Evolutionary conservation across 2,329 filamentous ascomycete genomes (phyloP).

Genomic region (Dendrostoma leiphaemia): DNA sequence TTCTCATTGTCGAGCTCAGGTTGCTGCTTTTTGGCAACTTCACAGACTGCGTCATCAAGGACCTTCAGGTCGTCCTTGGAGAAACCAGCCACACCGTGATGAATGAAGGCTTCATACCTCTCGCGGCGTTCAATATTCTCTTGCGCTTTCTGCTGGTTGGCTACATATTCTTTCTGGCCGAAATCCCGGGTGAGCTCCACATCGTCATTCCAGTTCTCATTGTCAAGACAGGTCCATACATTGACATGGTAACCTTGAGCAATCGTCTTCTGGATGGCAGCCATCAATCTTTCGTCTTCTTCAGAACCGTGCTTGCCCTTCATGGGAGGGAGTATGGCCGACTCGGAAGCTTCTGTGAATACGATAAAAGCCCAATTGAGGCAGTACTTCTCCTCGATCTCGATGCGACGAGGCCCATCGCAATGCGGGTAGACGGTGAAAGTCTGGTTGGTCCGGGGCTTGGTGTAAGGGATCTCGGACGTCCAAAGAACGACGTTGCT

Average conservation of each 20-base stretch:
- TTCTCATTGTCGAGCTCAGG: no score
- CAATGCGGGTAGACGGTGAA: slow-evolving; percentile 12
- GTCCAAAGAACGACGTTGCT: slow-evolving; percentile 15
- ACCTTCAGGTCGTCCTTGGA: background rate
- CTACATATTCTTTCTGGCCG: background rate
- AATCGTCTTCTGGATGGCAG: background rate
- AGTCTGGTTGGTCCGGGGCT: slow-evolving; percentile 5
- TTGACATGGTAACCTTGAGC: slow-evolving; percentile 9
- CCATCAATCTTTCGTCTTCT: slow-evolving; percentile 2
- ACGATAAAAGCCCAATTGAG: slow-evolving; percentile 16
- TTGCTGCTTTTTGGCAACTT: no score
- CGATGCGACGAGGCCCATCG: background rate
- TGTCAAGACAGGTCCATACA: slow-evolving; percentile 9
- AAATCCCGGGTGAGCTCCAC: background rate
- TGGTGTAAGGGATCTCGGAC: background rate
- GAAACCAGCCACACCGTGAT: slow-evolving; percentile 13
- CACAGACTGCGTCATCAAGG: background rate
- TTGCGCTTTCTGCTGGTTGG: background rate
- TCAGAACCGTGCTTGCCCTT: background rate
- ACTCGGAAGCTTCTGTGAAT: slow-evolving; percentile 3
- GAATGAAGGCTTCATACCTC: slow-evolving; percentile 12
- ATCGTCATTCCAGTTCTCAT: background rate
- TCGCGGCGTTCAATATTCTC: background rate
- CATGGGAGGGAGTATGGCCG: background rate
- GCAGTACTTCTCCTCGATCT: slow-evolving; percentile 1